Evolutionary conservation across 495 filamentous ascomycete genomes (phyloP).

Genomic region (Neurospora intermedia): DNA sequence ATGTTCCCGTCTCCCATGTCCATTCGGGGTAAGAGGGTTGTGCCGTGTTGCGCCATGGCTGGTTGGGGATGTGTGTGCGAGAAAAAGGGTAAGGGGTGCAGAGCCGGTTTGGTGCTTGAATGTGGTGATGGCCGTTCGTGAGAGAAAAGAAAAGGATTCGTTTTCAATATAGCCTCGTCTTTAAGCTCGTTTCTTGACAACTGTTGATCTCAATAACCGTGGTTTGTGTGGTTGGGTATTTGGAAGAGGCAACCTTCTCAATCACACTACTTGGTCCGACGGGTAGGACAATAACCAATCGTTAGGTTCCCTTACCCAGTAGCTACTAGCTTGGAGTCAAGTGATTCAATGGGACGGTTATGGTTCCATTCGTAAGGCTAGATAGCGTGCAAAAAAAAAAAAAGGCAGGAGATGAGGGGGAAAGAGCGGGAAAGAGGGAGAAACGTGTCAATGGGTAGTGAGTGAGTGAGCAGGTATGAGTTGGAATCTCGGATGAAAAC

Average conservation of each 20-base stretch:
- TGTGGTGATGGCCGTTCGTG: too few relatives aligned
- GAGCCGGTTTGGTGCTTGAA: not conserved
- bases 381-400: not conserved
- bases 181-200: not conserved
- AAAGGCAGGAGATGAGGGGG: not conserved
- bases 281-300: not conserved
- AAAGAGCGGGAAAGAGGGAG: not conserved
- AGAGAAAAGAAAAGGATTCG: too few relatives aligned
- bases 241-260: too few relatives aligned
- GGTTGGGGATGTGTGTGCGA: not conserved
- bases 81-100: not conserved
- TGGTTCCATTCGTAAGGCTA: not conserved
- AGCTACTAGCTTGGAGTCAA: not conserved
- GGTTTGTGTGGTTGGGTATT: too few relatives aligned
- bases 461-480: not conserved
- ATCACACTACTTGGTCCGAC: too few relatives aligned
- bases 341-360: not conserved
- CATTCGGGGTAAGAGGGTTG: not conserved
- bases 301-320: not conserved
- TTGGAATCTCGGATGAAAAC: not conserved
- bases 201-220: not conserved
- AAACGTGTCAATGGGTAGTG: not conserved
- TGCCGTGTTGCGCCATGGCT: not conserved
- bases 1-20: slow-evolving; percentile 10
- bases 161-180: too few relatives aligned